These are phyloP conservation scores for Porogramme epimiltina DNA, from an alignment of 1,284 basidiomycete genomes.

Conservation along the genomic window DNA sequence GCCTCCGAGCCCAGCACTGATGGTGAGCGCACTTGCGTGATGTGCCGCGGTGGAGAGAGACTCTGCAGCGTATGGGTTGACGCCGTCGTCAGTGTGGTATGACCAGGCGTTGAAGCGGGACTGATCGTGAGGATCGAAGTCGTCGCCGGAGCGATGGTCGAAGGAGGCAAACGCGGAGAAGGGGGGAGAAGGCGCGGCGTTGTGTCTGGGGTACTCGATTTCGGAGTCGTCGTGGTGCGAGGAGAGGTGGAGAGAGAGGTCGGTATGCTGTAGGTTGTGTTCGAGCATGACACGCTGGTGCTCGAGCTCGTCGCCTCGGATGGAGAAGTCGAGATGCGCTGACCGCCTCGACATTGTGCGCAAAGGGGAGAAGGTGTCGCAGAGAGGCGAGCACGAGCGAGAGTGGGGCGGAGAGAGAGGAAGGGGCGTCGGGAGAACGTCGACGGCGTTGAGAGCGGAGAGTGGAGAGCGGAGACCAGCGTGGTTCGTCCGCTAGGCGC, in stretches of 20 bases:
- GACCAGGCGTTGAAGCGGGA: slow-evolving; percentile 65
- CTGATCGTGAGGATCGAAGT: slow-evolving; percentile 52
- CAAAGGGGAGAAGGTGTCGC: slow-evolving; percentile 23
- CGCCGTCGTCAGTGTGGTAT: slow-evolving; percentile 66
- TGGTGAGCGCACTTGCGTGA: slow-evolving; percentile 83
- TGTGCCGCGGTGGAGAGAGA: slow-evolving; percentile 83
- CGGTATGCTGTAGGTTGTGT: slow-evolving; percentile 69
- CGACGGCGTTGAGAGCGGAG: slow-evolving; percentile 5
- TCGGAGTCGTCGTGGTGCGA: slow-evolving; percentile 36
- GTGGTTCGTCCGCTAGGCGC: slow-evolving; percentile 17
- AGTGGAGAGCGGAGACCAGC: slow-evolving; percentile 1
- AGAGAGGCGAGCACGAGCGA: slow-evolving; percentile 7
- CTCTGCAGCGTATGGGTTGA: slow-evolving; percentile 60
- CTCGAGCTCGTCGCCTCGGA: slow-evolving; percentile 69
- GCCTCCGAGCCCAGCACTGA: slow-evolving; percentile 76
- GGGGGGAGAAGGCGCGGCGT: slow-evolving; percentile 49
- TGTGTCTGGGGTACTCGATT: slow-evolving; percentile 71
- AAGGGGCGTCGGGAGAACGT: slow-evolving; percentile 6
- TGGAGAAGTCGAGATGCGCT: slow-evolving; percentile 41
- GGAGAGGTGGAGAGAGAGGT: slow-evolving; percentile 68
- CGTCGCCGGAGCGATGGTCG: slow-evolving; percentile 56
- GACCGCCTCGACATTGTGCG: slow-evolving; percentile 25
- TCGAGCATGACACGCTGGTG: slow-evolving; percentile 73
- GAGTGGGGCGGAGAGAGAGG: slow-evolving; percentile 1
- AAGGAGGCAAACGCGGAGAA: slow-evolving; percentile 61